phyloP scores from a whole-genome alignment of 108 stramenopile genomes.

The Nitzschia putrida region DNA sequence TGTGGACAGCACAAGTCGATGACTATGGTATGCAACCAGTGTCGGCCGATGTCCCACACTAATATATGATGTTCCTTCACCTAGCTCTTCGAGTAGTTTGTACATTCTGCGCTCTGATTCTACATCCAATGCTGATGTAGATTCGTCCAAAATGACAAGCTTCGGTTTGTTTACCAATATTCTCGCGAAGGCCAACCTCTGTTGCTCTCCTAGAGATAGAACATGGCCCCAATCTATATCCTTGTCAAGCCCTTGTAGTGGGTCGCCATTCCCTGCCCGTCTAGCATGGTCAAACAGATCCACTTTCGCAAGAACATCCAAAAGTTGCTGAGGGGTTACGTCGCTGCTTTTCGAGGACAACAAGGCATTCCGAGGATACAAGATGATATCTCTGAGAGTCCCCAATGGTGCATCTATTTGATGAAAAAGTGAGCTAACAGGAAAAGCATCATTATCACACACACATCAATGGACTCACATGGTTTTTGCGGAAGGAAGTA shows the following conservation, averaged over 20 bases:
- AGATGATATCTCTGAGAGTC: slow-evolving; percentile 71
- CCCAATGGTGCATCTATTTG: slow-evolving; percentile 50
- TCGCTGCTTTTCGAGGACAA: too few relatives aligned
- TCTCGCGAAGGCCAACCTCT: slow-evolving; percentile 92
- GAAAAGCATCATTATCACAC: too few relatives aligned
- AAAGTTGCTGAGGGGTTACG: slow-evolving; percentile 25
- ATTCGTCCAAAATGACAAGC: slow-evolving; percentile 88
- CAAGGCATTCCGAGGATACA: slow-evolving; percentile 25
- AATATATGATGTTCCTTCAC: slow-evolving; percentile 76
- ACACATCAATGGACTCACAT: slow-evolving; percentile 31
- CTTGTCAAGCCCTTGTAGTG: slow-evolving; percentile 66
- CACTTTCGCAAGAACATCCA: slow-evolving; percentile 72
- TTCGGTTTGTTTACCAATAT: slow-evolving; percentile 85
- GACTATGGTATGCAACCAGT: slow-evolving; percentile 83
- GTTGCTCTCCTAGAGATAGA: slow-evolving; percentile 94
- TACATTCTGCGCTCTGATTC: slow-evolving; percentile 86
- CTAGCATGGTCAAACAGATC: slow-evolving; percentile 67
- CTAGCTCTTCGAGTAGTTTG: slow-evolving; percentile 69
- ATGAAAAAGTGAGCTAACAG: too few relatives aligned
- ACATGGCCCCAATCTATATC: slow-evolving; percentile 89
- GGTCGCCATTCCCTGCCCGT: slow-evolving; percentile 79
- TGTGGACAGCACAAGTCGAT: slow-evolving; percentile 42
- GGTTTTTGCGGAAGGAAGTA: slow-evolving; percentile 96
- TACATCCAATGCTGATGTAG: slow-evolving; percentile 77
- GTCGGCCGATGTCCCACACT: slow-evolving; percentile 95